Conservation (phyloP, 78 protist genomes). For the Bodo saltans region DNA sequence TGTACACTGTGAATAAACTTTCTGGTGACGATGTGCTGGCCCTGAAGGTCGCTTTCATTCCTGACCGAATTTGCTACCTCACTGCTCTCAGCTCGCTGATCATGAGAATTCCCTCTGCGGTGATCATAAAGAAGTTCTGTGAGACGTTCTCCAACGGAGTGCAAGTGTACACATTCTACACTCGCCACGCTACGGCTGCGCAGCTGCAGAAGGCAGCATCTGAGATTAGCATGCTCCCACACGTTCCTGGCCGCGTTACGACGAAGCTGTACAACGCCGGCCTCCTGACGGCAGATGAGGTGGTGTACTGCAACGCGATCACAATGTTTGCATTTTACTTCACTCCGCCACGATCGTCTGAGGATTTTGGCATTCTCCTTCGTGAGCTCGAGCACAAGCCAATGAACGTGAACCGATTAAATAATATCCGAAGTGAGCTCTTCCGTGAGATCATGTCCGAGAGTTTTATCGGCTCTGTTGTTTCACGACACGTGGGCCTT, state of each 20-base stretch:
- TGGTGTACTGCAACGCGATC: neutral
- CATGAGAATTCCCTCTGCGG: neutral
- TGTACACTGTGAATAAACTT: neutral
- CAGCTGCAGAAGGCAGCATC: neutral
- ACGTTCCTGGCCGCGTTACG: neutral
- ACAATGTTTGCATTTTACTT: neutral
- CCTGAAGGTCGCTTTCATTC: neutral
- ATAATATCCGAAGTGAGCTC: neutral
- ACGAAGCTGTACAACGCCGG: neutral
- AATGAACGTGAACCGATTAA: neutral
- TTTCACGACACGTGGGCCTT: neutral
- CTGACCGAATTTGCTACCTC: neutral
- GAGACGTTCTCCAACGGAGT: neutral
- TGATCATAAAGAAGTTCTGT: neutral
- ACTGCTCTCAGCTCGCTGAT: neutral
- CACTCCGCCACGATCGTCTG: neutral
- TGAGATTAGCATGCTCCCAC: neutral
- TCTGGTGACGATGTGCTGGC: neutral
- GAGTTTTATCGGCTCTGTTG: neutral
- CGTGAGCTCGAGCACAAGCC: neutral
- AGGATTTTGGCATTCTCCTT: neutral
- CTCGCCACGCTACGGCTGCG: neutral
- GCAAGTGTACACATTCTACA: neutral
- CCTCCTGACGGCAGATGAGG: neutral
- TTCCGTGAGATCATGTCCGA: neutral